Base-by-base conservation (phyloP, 257 asterid genomes). In the Nicotiana tabacum region DNA sequence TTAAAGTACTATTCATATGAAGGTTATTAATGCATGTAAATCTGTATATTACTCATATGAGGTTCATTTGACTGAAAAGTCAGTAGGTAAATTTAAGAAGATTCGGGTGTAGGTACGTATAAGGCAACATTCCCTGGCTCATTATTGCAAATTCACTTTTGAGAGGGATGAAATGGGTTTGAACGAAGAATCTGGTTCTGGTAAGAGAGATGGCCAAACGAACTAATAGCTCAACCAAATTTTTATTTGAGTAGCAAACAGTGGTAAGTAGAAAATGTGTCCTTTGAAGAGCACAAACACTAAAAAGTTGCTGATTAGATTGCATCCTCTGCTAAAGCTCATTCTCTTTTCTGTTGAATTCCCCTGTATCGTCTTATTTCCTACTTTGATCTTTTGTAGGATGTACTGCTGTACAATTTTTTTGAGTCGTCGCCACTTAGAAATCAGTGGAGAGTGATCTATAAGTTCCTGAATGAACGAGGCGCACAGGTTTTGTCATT, bases 381-480 rank as follows among this genome's bases (percentile, higher is more conserved):
- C 48, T 53, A 2, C 55, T 13, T 12, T 30, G 55, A 29, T 32
- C 15, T 46, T 8, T 81, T 84, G 82, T 81, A 92, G 93, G 97
- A 91, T 80, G 97, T 92, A 5, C 77, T 92, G 79, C 65, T 92
- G n/a, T 92, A 89, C 82, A 91, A 92, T 70, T 90, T 92, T 79
- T 92, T 92, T 64, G 87, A 92, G 29, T 43, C 78, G 5, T 66
- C 83, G 4, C 77, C 83, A 6, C 46, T 66, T 10, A 48, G 8
- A 27, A 21, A 39, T 30, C 15, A 79, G 2, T 79, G 82, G 72
- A 60, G 74, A 21, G 21, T 21, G 21, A 21, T 21, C 21, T 21
- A 21, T 21, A 21, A 21, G 0, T 21, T 21, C 21, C 21, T 21
- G 21, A 21, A 21, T 21, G 21, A 21, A 21, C 21, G 21, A 21